Evolutionary conservation across 1,284 basidiomycete genomes (phyloP).

Genomic region (Mycena sp.): DNA sequence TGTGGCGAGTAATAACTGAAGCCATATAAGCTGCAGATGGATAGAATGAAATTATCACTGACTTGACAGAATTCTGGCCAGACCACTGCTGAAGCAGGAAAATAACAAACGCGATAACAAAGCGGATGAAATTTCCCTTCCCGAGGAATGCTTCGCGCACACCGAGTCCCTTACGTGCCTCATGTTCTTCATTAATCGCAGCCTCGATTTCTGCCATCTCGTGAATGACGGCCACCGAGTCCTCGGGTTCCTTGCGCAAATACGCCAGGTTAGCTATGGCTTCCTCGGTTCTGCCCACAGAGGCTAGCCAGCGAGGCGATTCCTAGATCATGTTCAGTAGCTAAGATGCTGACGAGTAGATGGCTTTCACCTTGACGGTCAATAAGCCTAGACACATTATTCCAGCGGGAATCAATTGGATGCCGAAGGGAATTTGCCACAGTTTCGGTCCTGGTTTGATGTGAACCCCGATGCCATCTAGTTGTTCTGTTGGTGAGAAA

Average conservation of each 20-base stretch:
- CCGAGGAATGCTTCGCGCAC: constrained; percentile 75
- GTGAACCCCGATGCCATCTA: constrained; percentile 72
- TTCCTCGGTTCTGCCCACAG: constrained; percentile 59
- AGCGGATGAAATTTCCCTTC: constrained; percentile 75
- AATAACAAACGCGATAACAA: constrained; percentile 70
- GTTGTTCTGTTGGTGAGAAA: too few relatives aligned
- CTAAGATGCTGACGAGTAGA: constrained; percentile 33
- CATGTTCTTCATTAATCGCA: constrained; percentile 69
- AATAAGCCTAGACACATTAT: constrained; percentile 80
- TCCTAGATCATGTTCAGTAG: constrained; percentile 63
- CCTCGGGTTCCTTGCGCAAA: constrained; percentile 60
- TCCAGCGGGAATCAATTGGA: constrained; percentile 82
- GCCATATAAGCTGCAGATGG: too few relatives aligned
- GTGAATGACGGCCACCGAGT: constrained; percentile 59
- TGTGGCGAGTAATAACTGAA: constrained; percentile 81
- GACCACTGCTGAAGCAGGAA: constrained; percentile 79
- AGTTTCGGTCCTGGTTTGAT: constrained; percentile 56
- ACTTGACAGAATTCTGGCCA: constrained; percentile 77
- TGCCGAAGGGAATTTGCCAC: constrained; percentile 80
- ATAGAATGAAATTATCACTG: constrained; percentile 35
- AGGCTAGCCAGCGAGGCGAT: constrained; percentile 72
- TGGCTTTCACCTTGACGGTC: constrained; percentile 61
- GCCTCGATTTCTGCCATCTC: constrained; percentile 77
- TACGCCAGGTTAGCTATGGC: constrained; percentile 63
- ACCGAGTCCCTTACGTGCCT: constrained; percentile 64